These are phyloP conservation scores for Neurospora hispaniola DNA, from an alignment of 495 filamentous ascomycete species.

Conservation along the genomic window DNA sequence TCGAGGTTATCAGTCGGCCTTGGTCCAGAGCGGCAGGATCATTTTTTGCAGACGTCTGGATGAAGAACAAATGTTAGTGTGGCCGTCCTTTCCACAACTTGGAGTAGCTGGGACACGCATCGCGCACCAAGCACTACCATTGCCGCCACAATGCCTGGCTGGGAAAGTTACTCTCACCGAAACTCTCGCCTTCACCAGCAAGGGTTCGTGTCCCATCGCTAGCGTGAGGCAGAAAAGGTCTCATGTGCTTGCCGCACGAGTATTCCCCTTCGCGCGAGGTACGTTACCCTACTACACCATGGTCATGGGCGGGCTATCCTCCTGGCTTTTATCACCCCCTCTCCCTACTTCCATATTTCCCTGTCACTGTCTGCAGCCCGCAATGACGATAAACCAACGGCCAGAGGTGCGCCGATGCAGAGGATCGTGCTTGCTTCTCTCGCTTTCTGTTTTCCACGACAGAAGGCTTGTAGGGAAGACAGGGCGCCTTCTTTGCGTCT, in stretches of 20 bases:
- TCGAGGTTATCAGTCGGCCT: background rate
- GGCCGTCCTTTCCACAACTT: background rate
- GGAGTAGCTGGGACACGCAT: background rate
- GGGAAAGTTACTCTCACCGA: background rate
- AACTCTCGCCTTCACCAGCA: background rate
- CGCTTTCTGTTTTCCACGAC: background rate
- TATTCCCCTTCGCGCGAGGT: background rate
- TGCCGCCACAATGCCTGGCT: background rate
- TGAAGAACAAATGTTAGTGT: background rate
- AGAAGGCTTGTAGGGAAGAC: background rate
- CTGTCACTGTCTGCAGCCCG: constrained; percentile 2
- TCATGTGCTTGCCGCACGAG: background rate
- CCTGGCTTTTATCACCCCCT: background rate
- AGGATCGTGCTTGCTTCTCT: background rate
- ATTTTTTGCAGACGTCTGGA: background rate
- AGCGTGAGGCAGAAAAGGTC: background rate
- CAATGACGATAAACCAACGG: constrained; percentile 13
- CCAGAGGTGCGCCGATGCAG: constrained; percentile 10
- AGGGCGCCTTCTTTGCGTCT: constrained; percentile 2
- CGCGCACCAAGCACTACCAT: background rate
- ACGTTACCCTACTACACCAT: background rate
- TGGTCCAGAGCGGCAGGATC: background rate
- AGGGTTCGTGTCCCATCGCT: background rate
- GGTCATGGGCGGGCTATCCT: background rate
- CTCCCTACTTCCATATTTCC: background rate